A percentile compares a stretch with the other conserved stretches of the same genome.
These are phyloP conservation scores for Colletotrichum kahawae DNA, from an alignment of 2,329 filamentous ascomycete species.

Conservation along the genomic window DNA sequence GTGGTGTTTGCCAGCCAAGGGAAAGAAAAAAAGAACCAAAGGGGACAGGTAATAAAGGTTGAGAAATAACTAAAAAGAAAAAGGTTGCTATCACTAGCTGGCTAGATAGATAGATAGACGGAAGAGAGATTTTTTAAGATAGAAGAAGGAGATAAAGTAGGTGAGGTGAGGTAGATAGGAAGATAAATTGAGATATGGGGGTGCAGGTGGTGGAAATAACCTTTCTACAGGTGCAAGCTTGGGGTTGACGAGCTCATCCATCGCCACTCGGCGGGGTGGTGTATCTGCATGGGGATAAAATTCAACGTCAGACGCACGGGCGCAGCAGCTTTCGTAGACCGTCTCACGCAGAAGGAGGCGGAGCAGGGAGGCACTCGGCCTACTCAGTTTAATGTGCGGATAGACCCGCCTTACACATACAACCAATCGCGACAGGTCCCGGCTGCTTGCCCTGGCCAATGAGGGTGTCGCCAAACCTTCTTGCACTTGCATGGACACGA, in stretches of 20 bases:
- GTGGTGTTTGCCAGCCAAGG: not conserved
- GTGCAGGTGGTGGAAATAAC: slow-evolving; percentile 36
- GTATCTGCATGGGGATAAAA: no score
- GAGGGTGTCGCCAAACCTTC: no score
- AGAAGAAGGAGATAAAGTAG: slow-evolving; percentile 3
- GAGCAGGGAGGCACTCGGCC: accelerated
- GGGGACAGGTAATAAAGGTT: slow-evolving; percentile 23
- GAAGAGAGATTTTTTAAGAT: not conserved
- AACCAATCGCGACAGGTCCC: no score
- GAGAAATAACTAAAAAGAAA: slow-evolving; percentile 25
- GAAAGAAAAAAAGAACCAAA: slow-evolving; percentile 11
- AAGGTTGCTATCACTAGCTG: slow-evolving; percentile 14
- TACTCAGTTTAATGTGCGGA: no score
- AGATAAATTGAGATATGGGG: slow-evolving; percentile 11
- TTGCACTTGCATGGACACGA: no score
- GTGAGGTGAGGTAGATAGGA: slow-evolving; percentile 9
- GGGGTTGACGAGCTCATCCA: no score
- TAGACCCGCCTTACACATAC: no score
- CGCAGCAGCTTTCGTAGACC: no score
- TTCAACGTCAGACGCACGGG: no score
- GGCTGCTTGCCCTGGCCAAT: no score
- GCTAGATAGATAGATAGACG: slow-evolving; percentile 21
- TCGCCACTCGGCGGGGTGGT: no score
- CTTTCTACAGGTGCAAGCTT: slow-evolving; percentile 42
- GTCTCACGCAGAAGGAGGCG: no score